Evolutionary conservation across 108 stramenopile species (phyloP), one percentile per base, ranked within the genome.

Genomic region (Pseudonitzschia multiseries): DNA sequence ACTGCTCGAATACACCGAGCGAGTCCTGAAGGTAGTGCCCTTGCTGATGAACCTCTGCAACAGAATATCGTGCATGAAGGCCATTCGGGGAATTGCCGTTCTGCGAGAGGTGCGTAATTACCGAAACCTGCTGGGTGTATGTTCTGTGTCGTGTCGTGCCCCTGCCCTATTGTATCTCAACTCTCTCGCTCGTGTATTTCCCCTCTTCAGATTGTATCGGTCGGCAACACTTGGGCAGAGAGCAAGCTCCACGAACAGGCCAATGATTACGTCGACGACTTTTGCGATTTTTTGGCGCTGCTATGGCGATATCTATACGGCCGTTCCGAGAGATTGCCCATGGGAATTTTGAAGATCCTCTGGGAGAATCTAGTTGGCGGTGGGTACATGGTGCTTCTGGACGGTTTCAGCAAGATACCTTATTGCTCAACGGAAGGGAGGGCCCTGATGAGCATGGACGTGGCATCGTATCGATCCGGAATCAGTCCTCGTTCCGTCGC

Each of bases 401-500:
- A 96, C 60, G 96, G 96, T 15, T 98, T 95, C 73, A 76, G 92
- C 14, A 86, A 91, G 57, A 76, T 95, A 36, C 65, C 73, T 31
- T 78, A 59, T 63, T 98, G 96, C 65, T 94, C 94, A 13, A 94
- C 93, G 8, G 97, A 96, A 80, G 97, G 97, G 0, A 70, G 97
- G 56, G 87, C 96, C 17, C 74, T 93, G 15, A 96, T 98, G 97
- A 95, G 91, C 67, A 96, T 98, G 93, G 97, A 98, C 72, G 65
- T 98, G 70, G 91, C 91, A n/a, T 81, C 92, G 44, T 81, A 92
- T 27, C 71, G 85, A 22, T 51, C 81, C 51, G 90, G 83, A 51
- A 75, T 89, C 12, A 67, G 29, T 14, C 71, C 84, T 14, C 57
- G 71, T n/a, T 65, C 83, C 28, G 69, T 92, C 12, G 64, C 69